phyloP scores from a whole-genome alignment of 345 rosid genomes.

The Populus tremula region DNA sequence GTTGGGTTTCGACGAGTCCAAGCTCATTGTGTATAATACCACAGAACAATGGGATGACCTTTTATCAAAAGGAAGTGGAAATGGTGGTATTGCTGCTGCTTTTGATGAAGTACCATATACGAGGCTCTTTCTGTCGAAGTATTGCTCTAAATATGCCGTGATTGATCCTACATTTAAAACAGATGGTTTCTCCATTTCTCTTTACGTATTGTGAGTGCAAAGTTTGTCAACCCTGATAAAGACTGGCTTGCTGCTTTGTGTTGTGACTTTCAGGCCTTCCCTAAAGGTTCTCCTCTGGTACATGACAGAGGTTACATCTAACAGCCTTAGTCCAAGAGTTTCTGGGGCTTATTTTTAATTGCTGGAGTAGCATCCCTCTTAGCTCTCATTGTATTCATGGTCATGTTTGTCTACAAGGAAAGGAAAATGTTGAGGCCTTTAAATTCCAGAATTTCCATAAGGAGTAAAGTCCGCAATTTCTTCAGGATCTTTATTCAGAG shows the following conservation, averaged over 20 bases:
- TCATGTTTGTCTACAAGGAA: constrained; percentile 11
- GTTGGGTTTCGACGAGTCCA: constrained; percentile 16
- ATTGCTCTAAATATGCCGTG: constrained; percentile 26
- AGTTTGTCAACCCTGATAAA: too few relatives aligned
- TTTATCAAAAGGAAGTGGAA: constrained; percentile 20
- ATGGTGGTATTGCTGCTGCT: constrained; percentile 35
- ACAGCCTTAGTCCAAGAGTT: constrained; percentile 10
- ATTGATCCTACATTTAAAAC: constrained; percentile 25
- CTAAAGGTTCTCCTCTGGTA: constrained; percentile 21
- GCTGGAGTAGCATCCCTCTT: constrained; percentile 2
- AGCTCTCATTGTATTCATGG: background rate
- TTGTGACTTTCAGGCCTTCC: constrained; percentile 6
- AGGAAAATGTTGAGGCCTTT: background rate
- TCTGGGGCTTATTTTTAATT: constrained; percentile 22
- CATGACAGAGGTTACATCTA: background rate
- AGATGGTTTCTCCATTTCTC: constrained; percentile 22
- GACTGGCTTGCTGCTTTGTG: background rate
- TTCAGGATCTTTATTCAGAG: constrained; percentile 11
- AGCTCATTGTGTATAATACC: constrained; percentile 5
- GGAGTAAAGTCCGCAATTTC: background rate
- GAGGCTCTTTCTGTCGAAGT: constrained; percentile 20
- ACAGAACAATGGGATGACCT: constrained; percentile 25
- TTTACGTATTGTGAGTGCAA: too few relatives aligned
- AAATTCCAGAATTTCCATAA: background rate
- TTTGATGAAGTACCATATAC: constrained; percentile 34